Base-by-base conservation (phyloP, 2,329 filamentous ascomycete genomes). In the Zasmidium citrigriseum region DNA sequence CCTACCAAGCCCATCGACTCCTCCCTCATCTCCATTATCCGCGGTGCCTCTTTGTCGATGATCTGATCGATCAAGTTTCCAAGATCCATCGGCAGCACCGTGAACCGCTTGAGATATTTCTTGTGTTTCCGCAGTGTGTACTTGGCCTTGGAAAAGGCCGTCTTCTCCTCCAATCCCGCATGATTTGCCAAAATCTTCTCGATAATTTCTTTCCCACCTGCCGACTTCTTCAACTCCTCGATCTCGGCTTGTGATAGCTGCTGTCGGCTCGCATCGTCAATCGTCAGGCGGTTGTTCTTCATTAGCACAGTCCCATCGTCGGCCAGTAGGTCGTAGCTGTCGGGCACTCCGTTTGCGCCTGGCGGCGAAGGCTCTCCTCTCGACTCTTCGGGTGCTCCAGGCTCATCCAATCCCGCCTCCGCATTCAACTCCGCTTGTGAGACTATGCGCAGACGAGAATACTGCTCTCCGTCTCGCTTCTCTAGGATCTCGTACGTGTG, bases 71-170 rank as follows among this genome's bases (percentile, higher is more conserved):
- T 86, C 61, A 98, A 79, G 63, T 86, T 82, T 0, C 87, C 82
- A 14, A 96, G 86, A 70, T 97, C 92, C 66, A 98, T 77, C 0
- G 93, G 93, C 52, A 96, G 75, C 1, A 95, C 85, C 0, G 89
- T 91, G 70, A 99, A 98, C 12, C 92, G 83, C 68, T 89, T 88
- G 63, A 98, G 83, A 73, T 96, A 98, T 76, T 99, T 99, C 72
- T 88, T 93, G 64, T 90, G 89, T 78, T 99, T 99, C 47, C 96
- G 82, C 18, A 98, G 80, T 70, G 95, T 96, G 76, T 99, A 99
- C 75, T 99, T 99, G 46, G 93, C 93, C 58, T 97, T 80, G 2
- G 92, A 96, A 70, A 96, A 99, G 0, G 87, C 83, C 0, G 95
- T 98, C 81, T 99, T 99, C 77, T 98, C 89, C 66, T 96, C 92